Evolutionary conservation across 805 yeast genomes (phyloP), one percentile per base, ranked within the genome.

Genomic region (Clavispora carvajalis): DNA sequence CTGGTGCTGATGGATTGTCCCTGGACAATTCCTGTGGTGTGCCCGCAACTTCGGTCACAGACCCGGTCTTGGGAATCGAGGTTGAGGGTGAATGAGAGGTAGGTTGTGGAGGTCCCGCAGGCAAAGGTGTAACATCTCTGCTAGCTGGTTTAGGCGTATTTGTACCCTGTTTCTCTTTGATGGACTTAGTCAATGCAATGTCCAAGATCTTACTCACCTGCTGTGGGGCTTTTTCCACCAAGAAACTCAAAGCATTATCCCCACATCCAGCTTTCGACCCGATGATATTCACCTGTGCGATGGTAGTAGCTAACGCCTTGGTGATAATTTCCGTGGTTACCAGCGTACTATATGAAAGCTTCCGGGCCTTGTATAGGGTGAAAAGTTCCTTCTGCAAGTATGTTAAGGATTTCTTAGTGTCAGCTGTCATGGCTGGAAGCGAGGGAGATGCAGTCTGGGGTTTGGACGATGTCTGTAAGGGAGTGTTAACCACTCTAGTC

Each of bases 281-380:
- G 7, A 90, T 90, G 50, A 82, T 90, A 43, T 85, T 83, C 8
- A 85, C 91, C 58, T 85, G 93, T 9, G 95, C 91, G 47, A 90
- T 88, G 0, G 96, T 91, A 69, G 90, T 85, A 3, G 96, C 96
- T 50, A 90, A 71, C 1, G 96, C 96, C 52, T 85, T 89, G 7
- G 96, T 90, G 51, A 90, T 69, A 40, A 89, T 79, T 44, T 80
- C 85, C 0, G 96, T 85, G 37, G 91, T 87, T 6, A 88, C 79
- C 19, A 84, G 89, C 29, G 87, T 85, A 43, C 84, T 87, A 44
- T 82, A 77, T 44, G 87, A 78, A 33, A 69, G 53, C 51, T 78
- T 83, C 45, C 89, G 69, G 41, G 84, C 86, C 54, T 85, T 86
- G 23, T 95, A 84, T 42, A 90, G 74, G 11, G 80, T 75, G 52